These are phyloP conservation scores for Fagus sylvatica DNA, from an alignment of 306 rosid species.

Conservation along the genomic window DNA sequence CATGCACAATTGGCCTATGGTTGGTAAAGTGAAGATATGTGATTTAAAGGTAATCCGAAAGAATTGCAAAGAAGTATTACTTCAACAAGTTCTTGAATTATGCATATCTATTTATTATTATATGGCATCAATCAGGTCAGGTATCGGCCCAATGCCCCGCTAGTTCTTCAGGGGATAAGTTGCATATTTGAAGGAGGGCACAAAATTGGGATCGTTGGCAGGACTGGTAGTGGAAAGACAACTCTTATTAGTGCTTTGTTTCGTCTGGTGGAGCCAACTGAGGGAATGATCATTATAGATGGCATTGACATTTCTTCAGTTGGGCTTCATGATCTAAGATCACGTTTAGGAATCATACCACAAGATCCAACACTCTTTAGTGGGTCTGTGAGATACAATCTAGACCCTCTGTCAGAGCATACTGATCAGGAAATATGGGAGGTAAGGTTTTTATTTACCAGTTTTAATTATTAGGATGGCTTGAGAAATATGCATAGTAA, in stretches of 20 bases:
- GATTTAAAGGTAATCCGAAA: conserved; percentile 28
- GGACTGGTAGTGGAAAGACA: conserved; percentile 49
- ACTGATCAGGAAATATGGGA: conserved; percentile 32
- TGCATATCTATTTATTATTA: not conserved
- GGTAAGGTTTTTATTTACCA: conserved; percentile 4
- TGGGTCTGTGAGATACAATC: conserved; percentile 40
- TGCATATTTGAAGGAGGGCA: conserved; percentile 35
- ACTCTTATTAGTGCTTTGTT: conserved; percentile 34
- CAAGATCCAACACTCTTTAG: conserved; percentile 38
- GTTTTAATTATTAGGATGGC: not conserved
- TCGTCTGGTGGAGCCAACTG: conserved; percentile 34
- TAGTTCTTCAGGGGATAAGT: conserved; percentile 30
- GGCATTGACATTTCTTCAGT: conserved; percentile 25
- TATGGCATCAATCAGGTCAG: conserved; percentile 23
- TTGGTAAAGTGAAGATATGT: conserved; percentile 29
- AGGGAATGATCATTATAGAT: conserved; percentile 27
- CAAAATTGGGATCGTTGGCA: conserved; percentile 33
- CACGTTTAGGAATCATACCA: conserved; percentile 34
- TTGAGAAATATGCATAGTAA: not conserved
- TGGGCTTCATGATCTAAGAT: conserved; percentile 37
- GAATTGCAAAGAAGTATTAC: too few relatives aligned
- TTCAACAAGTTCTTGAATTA: not conserved
- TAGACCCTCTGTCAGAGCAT: conserved; percentile 32
- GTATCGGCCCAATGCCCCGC: conserved; percentile 26
- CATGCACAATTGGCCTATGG: conserved; percentile 21